phyloP scores from a whole-genome alignment of 768 basidiomycete species.

The Suillus placidus region DNA sequence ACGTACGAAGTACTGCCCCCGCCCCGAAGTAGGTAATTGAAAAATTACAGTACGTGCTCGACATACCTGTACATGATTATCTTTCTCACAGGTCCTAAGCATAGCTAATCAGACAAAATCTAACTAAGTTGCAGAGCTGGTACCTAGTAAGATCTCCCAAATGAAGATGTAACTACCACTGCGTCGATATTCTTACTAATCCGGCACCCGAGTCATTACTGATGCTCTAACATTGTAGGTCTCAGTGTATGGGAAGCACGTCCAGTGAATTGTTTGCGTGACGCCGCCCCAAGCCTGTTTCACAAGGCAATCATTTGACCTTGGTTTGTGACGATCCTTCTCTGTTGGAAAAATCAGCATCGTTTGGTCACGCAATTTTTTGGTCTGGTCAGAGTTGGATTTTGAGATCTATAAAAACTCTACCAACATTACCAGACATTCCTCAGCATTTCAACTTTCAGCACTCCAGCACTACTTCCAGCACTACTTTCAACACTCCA shows the following conservation, averaged over 20 bases:
- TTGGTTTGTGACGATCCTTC: neutral
- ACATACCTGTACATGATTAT: too few relatives aligned
- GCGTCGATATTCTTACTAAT: neutral
- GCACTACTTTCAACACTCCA: neutral
- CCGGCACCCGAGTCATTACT: too few relatives aligned
- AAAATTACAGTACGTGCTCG: neutral
- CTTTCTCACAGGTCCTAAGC: too few relatives aligned
- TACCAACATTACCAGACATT: neutral
- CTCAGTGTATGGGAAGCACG: neutral
- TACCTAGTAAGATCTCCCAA: neutral
- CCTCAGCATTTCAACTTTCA: neutral
- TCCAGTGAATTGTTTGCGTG: neutral
- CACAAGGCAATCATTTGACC: slow-evolving; percentile 9
- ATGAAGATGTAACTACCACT: neutral
- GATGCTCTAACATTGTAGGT: neutral
- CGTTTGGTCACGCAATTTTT: neutral
- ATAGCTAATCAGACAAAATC: neutral
- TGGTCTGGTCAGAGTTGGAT: neutral
- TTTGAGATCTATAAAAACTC: slow-evolving; percentile 9
- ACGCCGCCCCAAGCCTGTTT: neutral
- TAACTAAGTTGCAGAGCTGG: neutral
- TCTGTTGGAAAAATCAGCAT: neutral
- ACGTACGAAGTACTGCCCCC: too few relatives aligned
- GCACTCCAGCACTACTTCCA: neutral
- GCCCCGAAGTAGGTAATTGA: too few relatives aligned